Conservation (phyloP, 257 asterid species). For the Nemophila menziesii region DNA sequence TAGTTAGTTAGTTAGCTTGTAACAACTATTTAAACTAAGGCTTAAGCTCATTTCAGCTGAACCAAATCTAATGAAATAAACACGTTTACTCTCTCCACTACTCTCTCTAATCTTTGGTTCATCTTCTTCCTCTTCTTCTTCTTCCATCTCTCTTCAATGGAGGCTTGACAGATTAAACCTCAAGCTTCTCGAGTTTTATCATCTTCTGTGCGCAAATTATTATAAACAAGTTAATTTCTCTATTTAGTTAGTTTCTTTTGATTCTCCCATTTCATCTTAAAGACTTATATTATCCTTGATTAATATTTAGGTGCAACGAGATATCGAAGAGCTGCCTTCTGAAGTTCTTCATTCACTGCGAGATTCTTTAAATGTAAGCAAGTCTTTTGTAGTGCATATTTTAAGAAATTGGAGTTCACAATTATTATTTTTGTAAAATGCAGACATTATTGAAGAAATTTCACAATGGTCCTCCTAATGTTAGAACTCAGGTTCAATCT, state of each 20-base stretch:
- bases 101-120: no score
- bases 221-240: constrained; percentile 72
- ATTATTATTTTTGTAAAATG: constrained; percentile 19
- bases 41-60: no score
- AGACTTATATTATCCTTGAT: background rate
- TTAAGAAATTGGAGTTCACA: background rate
- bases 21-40: no score
- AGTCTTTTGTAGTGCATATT: constrained; percentile 8
- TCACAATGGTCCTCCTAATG: constrained; percentile 89
- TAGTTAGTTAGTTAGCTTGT: no score
- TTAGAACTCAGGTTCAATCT: constrained; percentile 82
- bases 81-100: no score
- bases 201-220: constrained; percentile 98
- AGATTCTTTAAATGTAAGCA: constrained; percentile 77
- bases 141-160: no score
- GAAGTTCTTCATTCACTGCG: constrained; percentile 90
- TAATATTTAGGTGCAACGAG: constrained; percentile 79
- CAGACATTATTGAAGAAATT: constrained; percentile 85
- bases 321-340: constrained; percentile 94
- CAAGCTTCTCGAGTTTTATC: no score
- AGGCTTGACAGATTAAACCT: no score
- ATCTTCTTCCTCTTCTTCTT: no score
- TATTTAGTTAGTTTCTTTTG: background rate
- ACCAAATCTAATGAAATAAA: no score
- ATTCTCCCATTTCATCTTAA: background rate